Evolutionary conservation across 2,329 filamentous ascomycete species (phyloP).

Genomic region (Sarocladium strictum): DNA sequence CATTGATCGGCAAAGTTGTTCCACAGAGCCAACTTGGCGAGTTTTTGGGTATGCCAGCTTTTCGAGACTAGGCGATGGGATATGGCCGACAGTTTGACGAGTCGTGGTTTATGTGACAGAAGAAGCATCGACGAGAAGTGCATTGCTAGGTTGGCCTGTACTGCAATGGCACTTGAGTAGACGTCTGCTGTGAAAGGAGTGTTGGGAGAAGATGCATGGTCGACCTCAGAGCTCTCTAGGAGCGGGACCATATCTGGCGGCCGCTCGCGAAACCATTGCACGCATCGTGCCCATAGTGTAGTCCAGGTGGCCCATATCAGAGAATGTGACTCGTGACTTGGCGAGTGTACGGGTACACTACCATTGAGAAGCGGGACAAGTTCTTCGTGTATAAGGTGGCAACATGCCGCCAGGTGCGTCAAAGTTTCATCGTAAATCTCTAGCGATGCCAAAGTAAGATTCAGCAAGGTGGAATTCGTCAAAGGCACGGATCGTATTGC

Average conservation of each 20-base stretch:
- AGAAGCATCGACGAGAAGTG: slow-evolving; percentile 18
- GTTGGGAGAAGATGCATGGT: neutral
- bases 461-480: neutral
- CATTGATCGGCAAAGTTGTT: slow-evolving; percentile 26
- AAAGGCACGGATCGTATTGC: neutral
- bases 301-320: slow-evolving; percentile 12
- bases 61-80: slow-evolving; percentile 12
- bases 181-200: slow-evolving; percentile 8
- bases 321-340: slow-evolving; percentile 7
- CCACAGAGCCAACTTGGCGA: slow-evolving; percentile 21
- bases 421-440: neutral
- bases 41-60: slow-evolving; percentile 24
- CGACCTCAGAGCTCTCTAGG: slow-evolving; percentile 11
- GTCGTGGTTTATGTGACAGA: slow-evolving; percentile 16
- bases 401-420: neutral
- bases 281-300: slow-evolving; percentile 11
- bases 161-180: slow-evolving; percentile 15
- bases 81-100: slow-evolving; percentile 12
- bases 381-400: neutral
- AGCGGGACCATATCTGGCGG: slow-evolving; percentile 12
- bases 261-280: slow-evolving; percentile 13
- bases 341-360: neutral
- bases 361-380: neutral
- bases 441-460: neutral
- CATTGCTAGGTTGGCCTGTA: slow-evolving; percentile 15